A percentile compares a stretch with the other conserved stretches of the same genome.
These are phyloP conservation scores for Crithidia acanthocephali DNA, from an alignment of 208 protist species.

Conservation along the genomic window DNA sequence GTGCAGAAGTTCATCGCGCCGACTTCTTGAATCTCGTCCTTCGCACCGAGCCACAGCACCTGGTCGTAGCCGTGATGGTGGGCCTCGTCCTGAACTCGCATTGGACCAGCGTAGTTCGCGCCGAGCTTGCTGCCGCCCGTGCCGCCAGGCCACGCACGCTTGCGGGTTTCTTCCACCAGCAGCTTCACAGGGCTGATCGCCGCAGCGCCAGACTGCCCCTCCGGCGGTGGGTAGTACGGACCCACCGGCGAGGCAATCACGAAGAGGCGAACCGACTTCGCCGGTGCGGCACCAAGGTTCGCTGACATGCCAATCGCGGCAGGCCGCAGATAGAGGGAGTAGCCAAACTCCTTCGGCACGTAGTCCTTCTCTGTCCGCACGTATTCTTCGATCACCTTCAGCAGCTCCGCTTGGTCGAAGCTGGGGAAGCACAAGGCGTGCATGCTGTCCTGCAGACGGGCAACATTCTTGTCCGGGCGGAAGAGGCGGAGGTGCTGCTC, in stretches of 20 bases:
- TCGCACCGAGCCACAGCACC: conserved; percentile 97
- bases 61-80: conserved; percentile 93
- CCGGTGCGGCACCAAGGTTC: conserved; percentile 64
- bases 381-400: conserved; percentile 93
- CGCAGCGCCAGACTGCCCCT: conserved; percentile 19
- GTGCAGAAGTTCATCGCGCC: conserved; percentile 98
- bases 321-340: conserved; percentile 98
- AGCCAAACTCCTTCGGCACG: conserved; percentile 93
- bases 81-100: conserved; percentile 90
- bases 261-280: conserved; percentile 82
- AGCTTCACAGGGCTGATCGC: conserved; percentile 93
- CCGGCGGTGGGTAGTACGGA: conserved; percentile 93
- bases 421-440: conserved; percentile 92
- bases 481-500: conserved; percentile 91
- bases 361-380: conserved; percentile 94
- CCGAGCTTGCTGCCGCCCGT: conserved; percentile 95
- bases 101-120: conserved; percentile 92
- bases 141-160: conserved; percentile 97
- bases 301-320: conserved; percentile 94
- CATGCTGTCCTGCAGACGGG: conserved; percentile 88
- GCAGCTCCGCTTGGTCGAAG: conserved; percentile 90
- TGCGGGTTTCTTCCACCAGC: conserved; percentile 85
- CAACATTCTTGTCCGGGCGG: conserved; percentile 96
- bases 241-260: conserved; percentile 97
- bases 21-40: conserved; percentile 96